A percentile compares a stretch with the other conserved stretches of the same genome.
These are phyloP conservation scores for Sporisorium graminicola DNA, from an alignment of 1,284 basidiomycete species.

Conservation along the genomic window DNA sequence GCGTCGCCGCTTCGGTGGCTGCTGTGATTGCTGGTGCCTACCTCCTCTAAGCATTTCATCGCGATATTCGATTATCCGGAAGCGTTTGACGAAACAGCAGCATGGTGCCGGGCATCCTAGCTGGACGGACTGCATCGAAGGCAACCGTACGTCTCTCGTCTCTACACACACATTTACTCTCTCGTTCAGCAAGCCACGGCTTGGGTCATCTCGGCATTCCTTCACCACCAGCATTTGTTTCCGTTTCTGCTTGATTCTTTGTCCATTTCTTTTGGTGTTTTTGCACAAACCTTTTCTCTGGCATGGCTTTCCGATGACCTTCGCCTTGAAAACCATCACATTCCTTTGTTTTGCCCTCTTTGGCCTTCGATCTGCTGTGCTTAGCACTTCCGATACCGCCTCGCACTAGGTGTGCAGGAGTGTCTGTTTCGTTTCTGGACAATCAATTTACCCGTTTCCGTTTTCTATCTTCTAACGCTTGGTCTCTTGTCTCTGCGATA, in stretches of 20 bases:
- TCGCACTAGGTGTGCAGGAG: background rate
- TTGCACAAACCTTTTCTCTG: background rate
- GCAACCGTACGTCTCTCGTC: background rate
- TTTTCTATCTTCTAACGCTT: background rate
- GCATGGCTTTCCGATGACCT: background rate
- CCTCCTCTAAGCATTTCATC: constrained; percentile 42
- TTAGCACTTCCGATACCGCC: background rate
- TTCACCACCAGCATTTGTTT: background rate
- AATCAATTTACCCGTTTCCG: constrained; percentile 4
- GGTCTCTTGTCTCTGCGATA: too few relatives aligned
- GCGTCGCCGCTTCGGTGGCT: constrained; percentile 36
- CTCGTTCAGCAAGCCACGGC: background rate
- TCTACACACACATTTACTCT: background rate
- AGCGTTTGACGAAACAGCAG: background rate
- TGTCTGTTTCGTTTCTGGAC: background rate
- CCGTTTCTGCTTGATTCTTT: background rate
- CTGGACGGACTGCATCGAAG: background rate
- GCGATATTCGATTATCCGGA: too few relatives aligned
- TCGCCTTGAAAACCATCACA: constrained; percentile 6
- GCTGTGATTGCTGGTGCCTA: constrained; percentile 50
- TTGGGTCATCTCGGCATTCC: background rate
- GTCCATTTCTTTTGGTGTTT: constrained; percentile 1
- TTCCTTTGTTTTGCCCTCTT: background rate
- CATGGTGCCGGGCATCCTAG: background rate
- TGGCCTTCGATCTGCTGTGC: constrained; percentile 1